Percentiles rank a stretch among this genome's conserved stretches.
Evolutionary conservation across 2,329 filamentous ascomycete species (phyloP).

Genomic region (Fusarium duplospermum): DNA sequence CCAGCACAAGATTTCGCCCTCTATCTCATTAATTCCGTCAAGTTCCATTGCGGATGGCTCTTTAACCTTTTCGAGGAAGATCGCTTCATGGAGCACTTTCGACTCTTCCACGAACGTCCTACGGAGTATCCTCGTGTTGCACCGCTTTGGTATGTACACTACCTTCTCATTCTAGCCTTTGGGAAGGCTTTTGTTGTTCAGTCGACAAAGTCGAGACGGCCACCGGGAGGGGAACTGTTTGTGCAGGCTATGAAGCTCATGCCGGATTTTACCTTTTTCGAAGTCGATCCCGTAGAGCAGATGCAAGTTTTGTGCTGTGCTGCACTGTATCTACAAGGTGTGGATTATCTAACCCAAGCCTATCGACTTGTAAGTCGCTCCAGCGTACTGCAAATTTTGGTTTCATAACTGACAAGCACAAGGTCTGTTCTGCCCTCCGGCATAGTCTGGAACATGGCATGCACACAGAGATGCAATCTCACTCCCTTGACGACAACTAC

Average conservation of each 20-base stretch:
- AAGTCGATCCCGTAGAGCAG: constrained; percentile 27
- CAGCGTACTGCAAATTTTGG: fast-evolving
- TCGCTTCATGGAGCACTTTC: constrained; percentile 31
- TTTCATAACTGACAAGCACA: not conserved
- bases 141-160: constrained; percentile 36
- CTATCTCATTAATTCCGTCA: constrained; percentile 37
- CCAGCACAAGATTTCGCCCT: constrained; percentile 33
- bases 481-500: constrained; percentile 16
- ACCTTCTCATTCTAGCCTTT: constrained; percentile 33
- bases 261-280: constrained; percentile 34
- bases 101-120: constrained; percentile 19
- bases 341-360: constrained; percentile 20
- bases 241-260: constrained; percentile 36
- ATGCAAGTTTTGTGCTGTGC: constrained; percentile 35
- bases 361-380: constrained; percentile 15
- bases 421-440: constrained; percentile 31
- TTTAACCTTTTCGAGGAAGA: constrained; percentile 34
- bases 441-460: constrained; percentile 27
- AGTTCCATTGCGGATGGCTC: constrained; percentile 34
- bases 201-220: constrained; percentile 23
- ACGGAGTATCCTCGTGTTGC: not conserved
- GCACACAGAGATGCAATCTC: constrained; percentile 35
- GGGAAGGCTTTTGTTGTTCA: constrained; percentile 38
- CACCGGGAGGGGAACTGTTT: constrained; percentile 32
- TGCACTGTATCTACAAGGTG: constrained; percentile 27